Evolutionary conservation across 129 eudicot species (phyloP).

Genomic region (Helianthus tuberosus): DNA sequence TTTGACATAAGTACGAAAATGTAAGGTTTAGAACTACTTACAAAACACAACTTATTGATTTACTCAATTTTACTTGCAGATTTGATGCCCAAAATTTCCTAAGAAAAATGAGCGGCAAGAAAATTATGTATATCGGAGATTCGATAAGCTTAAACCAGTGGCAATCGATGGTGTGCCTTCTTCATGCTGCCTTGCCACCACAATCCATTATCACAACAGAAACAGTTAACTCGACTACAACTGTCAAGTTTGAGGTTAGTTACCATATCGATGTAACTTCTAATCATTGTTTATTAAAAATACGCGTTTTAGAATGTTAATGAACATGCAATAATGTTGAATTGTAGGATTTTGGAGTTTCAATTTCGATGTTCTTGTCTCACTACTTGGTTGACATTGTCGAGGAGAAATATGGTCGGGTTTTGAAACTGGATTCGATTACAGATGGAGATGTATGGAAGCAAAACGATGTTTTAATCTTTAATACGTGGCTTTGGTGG

Average conservation of each 20-base stretch:
- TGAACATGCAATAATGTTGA: not conserved
- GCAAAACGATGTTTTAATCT: slow-evolving; percentile 58
- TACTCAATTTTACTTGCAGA: slow-evolving; percentile 16
- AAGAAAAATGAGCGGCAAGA: slow-evolving; percentile 48
- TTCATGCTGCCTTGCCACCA: slow-evolving; percentile 48
- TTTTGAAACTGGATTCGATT: slow-evolving; percentile 64
- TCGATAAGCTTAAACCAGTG: slow-evolving; percentile 55
- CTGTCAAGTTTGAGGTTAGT: slow-evolving; percentile 39
- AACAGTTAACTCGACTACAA: slow-evolving; percentile 20
- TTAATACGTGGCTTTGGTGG: slow-evolving; percentile 95
- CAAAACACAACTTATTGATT: not conserved
- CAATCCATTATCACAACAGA: slow-evolving; percentile 14
- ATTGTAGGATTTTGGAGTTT: slow-evolving; percentile 68
- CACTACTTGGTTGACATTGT: slow-evolving; percentile 61
- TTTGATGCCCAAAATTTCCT: slow-evolving; percentile 50
- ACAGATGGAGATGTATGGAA: slow-evolving; percentile 59
- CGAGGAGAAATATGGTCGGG: slow-evolving; percentile 43
- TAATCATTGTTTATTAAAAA: not conserved
- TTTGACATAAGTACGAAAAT: no score
- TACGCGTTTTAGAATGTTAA: not conserved
- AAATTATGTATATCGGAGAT: slow-evolving; percentile 62
- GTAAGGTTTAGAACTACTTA: no score
- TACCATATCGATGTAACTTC: not conserved
- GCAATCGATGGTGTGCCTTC: slow-evolving; percentile 62
- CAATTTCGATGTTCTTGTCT: slow-evolving; percentile 45